Base-by-base conservation (phyloP, 2,329 filamentous ascomycete genomes). In the Hypocrella siamensis region DNA sequence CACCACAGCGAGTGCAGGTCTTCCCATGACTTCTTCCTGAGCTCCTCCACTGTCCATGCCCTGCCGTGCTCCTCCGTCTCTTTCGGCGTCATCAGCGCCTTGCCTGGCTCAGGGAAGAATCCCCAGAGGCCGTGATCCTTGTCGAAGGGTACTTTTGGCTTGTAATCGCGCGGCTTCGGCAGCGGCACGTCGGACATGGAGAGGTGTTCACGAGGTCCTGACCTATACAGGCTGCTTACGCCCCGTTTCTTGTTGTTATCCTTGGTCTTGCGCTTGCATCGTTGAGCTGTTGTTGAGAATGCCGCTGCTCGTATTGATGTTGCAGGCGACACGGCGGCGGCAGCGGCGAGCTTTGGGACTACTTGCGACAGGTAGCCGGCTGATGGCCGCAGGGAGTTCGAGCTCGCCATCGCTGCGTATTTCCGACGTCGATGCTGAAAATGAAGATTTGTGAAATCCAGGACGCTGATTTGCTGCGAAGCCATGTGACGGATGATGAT, bases 1-100 rank as follows among this genome's bases (percentile, higher is more conserved):
- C 86, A 98, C 85, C 88, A 98, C 48, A 98, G 65, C 38, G 67
- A 64, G 56, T 96, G 86, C 45, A 98, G 60, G 53, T 96, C 86
- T 38, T 93, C 83, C 82, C 85, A 98, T 40, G 79, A 84, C 60
- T 94, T 94, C 40, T 70, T 66, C 40, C 86, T 71, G 47, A 98
- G 64, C 61, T 98, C 90, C 57, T 83, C 72, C 6, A 81, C 75
- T 9, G 69, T 75, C 90, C 90, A 98, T 18, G 74, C 63, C 33
- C 90, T 72, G 12, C 90, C 90, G 54, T 90, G 78, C 40, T 70
- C 61, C 31, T 64, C 52, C 34, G 80, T 74, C 42, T 88, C 75
- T 22, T 73, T 66, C 5, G 86, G 85, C 6, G 75, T 75, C 43
- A 68, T 67, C 46, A 93, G 54, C n/a, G 76, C 58, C 46, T 74